phyloP scores from a whole-genome alignment of 83 land plant genomes.

The Thuja plicata region DNA sequence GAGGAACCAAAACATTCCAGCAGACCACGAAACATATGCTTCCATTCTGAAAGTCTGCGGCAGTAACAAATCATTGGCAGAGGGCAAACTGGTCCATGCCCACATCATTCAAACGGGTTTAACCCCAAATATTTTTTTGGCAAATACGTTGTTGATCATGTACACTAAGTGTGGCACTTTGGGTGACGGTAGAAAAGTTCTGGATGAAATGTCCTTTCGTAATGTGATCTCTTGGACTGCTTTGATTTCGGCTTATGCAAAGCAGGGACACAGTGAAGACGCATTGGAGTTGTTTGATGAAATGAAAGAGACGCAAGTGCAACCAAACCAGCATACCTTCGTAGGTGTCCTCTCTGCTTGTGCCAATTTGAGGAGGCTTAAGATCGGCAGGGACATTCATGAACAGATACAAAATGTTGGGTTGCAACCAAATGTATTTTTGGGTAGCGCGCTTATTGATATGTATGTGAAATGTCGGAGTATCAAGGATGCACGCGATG shows the following conservation, averaged over 20 bases:
- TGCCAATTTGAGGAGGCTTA: background rate
- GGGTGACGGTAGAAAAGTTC: conserved; percentile 22
- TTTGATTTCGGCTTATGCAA: conserved; percentile 39
- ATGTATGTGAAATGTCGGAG: background rate
- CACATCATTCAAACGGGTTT: conserved; percentile 35
- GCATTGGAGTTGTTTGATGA: background rate
- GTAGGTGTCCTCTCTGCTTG: background rate
- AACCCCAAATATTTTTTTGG: conserved; percentile 26
- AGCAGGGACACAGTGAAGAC: background rate
- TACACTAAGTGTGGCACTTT: conserved; percentile 43
- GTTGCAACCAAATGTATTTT: background rate
- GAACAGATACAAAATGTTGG: background rate
- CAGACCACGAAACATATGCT: conserved; percentile 20
- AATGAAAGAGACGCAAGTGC: background rate
- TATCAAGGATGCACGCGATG: background rate
- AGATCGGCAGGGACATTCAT: background rate
- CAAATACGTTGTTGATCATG: conserved; percentile 44
- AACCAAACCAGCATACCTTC: conserved; percentile 3
- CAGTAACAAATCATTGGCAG: conserved; percentile 20
- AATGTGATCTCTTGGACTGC: conserved; percentile 37
- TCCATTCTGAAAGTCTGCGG: conserved; percentile 26
- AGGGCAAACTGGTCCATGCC: conserved; percentile 39
- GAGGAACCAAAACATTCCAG: background rate
- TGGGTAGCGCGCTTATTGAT: background rate
- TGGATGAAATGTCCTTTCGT: conserved; percentile 38